Evolutionary conservation across 805 yeast species (phyloP), one percentile per base, ranked within the genome.

Genomic region (Ogataea paradorogensis): DNA sequence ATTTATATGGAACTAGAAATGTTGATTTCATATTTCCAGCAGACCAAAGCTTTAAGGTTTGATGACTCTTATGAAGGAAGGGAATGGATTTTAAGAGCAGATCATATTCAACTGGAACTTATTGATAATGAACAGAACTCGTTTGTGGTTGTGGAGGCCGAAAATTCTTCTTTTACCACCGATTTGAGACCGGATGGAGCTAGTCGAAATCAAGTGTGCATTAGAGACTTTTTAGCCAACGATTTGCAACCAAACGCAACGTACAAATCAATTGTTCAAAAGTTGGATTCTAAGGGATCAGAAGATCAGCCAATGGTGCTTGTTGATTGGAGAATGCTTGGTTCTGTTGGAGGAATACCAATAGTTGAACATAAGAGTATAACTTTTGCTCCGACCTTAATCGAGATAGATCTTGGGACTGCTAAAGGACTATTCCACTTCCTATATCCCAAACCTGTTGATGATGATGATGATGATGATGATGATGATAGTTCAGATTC

Each of bases 101-200:
- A 84, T 50, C 83, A 82, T 45, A 70, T 89, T 32, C 76, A 80
- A 27, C 66, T 88, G 59, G 91, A 84, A 53, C 65, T 90, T 49
- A 66, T 90, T 40, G 78, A 77, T 40, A 76, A 75, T 9, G 61
- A 72, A 7, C 64, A 84, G 16, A 55, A 66, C 11, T 89, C 95
- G 15, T 79, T 90, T 55, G 65, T 87, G 31, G 95, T 86, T 58
- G 65, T 89, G 36, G 82, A 84, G 0, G 61, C 90, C 10, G 80
- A 82, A 2, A 71, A 74, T 24, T 71, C 84, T 2, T 71, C 69
- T 33, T 88, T 79, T 57, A 65, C 73, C 34, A 70, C 91, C 30
- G 59, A 79, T 5, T 84, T 81, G 30, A 70, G 80, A 7, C 67
- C 80, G 1, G 87, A 79, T 51, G 87, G 90, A 1, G 79, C 86